Evolutionary conservation across 2,329 filamentous ascomycete genomes (phyloP), one percentile per base, ranked within the genome.

Genomic region (Nectriaceae sp.): DNA sequence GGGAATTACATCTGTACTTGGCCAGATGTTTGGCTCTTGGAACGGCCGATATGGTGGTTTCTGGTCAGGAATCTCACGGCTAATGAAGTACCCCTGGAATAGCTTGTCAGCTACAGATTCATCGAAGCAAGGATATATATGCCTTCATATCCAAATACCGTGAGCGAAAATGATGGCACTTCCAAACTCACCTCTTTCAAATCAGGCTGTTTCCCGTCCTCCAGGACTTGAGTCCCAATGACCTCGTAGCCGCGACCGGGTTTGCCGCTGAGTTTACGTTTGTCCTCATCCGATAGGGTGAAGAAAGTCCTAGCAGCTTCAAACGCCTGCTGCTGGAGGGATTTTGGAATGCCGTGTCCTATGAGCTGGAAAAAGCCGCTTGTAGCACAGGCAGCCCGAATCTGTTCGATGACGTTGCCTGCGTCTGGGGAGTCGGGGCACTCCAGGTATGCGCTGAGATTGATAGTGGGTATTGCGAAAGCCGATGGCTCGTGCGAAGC

Each of bases 11-110:
- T 37, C 33, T 18, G 33, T 37, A 37, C 33, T 37, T 11, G 33
- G 33, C 33, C 33, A 37, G 16, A 37, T 37, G 16, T 37, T 37
- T 16, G 33, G 33, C 33, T 37, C 33, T 37, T 37, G 33, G 33
- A 37, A 37, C 11, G 33, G 33, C 11, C 33, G 33, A 37, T 37
- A 37, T 37, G 33, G 33, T 37, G 33, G 33, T 37, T 37, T 37
- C 33, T 37, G 33, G 33, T 37, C 33, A 37, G 33, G 33, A 11
- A 37, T 37, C 33, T 37, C 33, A 18, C 33, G 33, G 33, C 33
- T 16, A 37, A 37, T 37, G 33, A 37, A 37, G 33, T 37, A 37
- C 33, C 33, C 33, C 33, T 37, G 16, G 11, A 31, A 11, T 18
- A 37, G 18, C 33, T 11, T 37, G 33, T 37, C 33, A 37, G 33